Evolutionary conservation across 768 basidiomycete species (phyloP).

Genomic region (Vararia minispora): DNA sequence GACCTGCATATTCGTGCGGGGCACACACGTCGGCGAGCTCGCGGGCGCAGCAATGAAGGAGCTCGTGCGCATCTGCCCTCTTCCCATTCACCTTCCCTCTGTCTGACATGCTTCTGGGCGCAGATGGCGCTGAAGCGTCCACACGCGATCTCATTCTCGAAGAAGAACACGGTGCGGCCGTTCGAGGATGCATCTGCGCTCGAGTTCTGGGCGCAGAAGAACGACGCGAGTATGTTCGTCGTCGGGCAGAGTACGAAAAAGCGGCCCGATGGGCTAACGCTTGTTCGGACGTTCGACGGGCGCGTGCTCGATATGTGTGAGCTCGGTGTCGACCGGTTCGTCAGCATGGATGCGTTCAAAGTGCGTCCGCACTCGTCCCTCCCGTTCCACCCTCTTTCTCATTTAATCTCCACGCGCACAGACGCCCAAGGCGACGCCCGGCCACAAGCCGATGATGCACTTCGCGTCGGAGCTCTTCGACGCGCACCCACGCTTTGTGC

Average conservation of each 20-base stretch:
- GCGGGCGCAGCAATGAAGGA: constrained; percentile 81
- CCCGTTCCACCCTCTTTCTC: neutral
- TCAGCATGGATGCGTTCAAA: constrained; percentile 75
- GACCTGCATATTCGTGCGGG: constrained; percentile 83
- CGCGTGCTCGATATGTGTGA: constrained; percentile 92
- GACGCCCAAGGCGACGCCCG: constrained; percentile 84
- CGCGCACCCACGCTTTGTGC: constrained; percentile 83
- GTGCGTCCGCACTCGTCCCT: constrained; percentile 30
- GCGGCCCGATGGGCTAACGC: constrained; percentile 74
- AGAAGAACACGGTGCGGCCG: constrained; percentile 84
- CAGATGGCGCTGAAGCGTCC: constrained; percentile 95
- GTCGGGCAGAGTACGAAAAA: constrained; percentile 93
- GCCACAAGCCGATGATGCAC: constrained; percentile 87
- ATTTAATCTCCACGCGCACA: constrained; percentile 18
- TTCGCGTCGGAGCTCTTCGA: constrained; percentile 95
- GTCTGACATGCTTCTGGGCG: neutral
- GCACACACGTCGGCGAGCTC: constrained; percentile 75
- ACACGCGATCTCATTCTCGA: constrained; percentile 82
- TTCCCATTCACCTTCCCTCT: neutral
- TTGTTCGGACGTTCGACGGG: constrained; percentile 80
- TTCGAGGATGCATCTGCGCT: constrained; percentile 80
- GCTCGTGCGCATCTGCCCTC: constrained; percentile 42
- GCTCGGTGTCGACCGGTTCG: constrained; percentile 75
- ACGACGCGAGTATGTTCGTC: constrained; percentile 87
- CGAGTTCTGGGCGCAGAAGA: constrained; percentile 89